These are phyloP conservation scores for Cucurbita maxima DNA, from an alignment of 306 rosid species.

Conservation along the genomic window DNA sequence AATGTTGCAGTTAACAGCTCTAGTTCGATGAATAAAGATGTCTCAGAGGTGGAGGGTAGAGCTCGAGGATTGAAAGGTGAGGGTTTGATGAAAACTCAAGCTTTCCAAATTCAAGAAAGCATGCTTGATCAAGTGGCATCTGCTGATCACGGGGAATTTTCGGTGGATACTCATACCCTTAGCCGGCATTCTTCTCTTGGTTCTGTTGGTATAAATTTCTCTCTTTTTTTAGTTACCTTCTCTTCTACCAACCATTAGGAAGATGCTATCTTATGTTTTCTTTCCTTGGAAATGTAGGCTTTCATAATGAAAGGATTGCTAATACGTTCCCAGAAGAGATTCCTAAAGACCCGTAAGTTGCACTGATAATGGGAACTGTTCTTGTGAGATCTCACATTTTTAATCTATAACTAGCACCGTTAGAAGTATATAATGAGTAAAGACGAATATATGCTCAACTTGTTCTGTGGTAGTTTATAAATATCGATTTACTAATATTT, in stretches of 20 bases:
- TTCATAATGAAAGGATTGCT: constrained; percentile 21
- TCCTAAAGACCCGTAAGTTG: constrained; percentile 26
- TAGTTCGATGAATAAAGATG: constrained; percentile 17
- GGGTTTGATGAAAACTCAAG: constrained; percentile 15
- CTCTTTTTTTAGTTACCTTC: background rate
- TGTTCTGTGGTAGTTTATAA: background rate
- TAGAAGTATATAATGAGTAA: background rate
- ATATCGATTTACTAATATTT: background rate
- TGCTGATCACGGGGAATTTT: constrained; percentile 21
- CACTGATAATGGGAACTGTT: background rate
- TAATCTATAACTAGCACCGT: background rate
- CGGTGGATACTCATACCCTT: constrained; percentile 15
- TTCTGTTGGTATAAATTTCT: constrained; percentile 15
- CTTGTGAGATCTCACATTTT: background rate
- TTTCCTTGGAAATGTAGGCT: constrained; percentile 18
- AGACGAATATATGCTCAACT: background rate
- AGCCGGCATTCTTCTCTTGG: constrained; percentile 26
- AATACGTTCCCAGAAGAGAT: constrained; percentile 27
- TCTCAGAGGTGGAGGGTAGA: constrained; percentile 17
- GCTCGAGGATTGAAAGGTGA: constrained; percentile 18
- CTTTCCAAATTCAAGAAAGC: constrained; percentile 25
- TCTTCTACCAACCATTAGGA: background rate
- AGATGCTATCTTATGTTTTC: background rate
- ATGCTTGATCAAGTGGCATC: constrained; percentile 23
- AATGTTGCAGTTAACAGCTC: constrained; percentile 14